Percentiles rank a stretch among this genome's conserved stretches.
These are phyloP conservation scores for Colletotrichum musicola DNA, from an alignment of 2,329 filamentous ascomycete species.

Conservation along the genomic window DNA sequence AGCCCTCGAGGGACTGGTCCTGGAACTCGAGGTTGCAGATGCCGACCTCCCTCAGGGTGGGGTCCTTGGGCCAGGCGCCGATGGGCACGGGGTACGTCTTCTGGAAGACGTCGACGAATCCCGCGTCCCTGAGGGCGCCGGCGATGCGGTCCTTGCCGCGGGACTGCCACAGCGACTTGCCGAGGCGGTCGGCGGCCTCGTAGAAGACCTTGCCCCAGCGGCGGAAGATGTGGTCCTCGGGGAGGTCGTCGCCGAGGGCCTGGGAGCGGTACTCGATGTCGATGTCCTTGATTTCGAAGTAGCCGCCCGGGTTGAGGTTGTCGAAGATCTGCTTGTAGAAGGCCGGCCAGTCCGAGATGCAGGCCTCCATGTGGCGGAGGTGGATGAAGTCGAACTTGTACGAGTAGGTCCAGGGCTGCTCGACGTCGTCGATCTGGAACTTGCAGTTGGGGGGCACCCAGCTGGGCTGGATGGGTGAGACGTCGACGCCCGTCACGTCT, in stretches of 20 bases:
- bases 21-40: conserved; percentile 42
- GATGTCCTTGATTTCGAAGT: conserved; percentile 50
- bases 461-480: conserved; percentile 67
- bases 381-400: conserved; percentile 69
- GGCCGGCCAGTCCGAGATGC: conserved; percentile 64
- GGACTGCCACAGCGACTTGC: conserved; percentile 41
- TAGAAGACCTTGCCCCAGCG: conserved; percentile 47
- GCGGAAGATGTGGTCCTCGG: conserved; percentile 45
- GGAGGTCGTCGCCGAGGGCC: conserved; percentile 40
- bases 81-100: conserved; percentile 41
- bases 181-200: conserved; percentile 44
- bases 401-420: conserved; percentile 61
- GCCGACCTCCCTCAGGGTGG: conserved; percentile 42
- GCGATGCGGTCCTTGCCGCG: conserved; percentile 40
- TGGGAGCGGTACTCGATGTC: conserved; percentile 22
- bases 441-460: conserved; percentile 67
- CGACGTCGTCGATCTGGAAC: conserved; percentile 73
- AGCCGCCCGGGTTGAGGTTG: conserved; percentile 63
- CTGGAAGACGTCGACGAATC: conserved; percentile 39
- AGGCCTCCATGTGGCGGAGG: conserved; percentile 64
- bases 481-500: conserved; percentile 64
- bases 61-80: conserved; percentile 43
- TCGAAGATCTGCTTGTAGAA: conserved; percentile 61
- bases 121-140: conserved; percentile 33
- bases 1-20: conserved; percentile 46